phyloP scores from a whole-genome alignment of 164 flowering plant genomes.

The Chimonanthus praecox region DNA sequence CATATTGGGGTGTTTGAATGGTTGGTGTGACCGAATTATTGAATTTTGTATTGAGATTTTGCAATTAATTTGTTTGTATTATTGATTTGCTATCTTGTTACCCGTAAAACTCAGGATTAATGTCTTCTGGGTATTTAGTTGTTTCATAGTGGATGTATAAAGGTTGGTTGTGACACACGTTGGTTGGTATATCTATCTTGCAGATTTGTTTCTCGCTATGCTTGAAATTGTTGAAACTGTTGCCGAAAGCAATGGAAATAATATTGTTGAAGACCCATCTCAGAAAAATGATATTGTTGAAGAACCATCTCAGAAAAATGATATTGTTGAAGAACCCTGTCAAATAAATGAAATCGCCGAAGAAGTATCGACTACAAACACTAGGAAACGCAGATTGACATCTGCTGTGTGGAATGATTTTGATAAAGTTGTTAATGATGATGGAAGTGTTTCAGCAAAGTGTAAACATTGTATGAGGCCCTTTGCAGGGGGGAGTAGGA shows the following conservation, averaged over 20 bases:
- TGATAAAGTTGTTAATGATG: constrained; percentile 56
- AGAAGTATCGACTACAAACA: background rate
- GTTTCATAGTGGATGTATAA: no score
- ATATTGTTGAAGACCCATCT: background rate
- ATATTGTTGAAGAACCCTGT: no score
- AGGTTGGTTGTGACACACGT: background rate
- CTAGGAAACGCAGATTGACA: constrained; percentile 42
- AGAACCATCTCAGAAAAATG: no score
- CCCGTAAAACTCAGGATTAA: no score
- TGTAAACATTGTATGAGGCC: constrained; percentile 73
- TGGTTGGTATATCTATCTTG: background rate
- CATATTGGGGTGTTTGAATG: no score
- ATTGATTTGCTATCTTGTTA: no score
- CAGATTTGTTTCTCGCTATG: background rate
- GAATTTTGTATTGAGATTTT: no score
- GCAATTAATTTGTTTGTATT: no score
- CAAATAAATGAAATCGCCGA: background rate
- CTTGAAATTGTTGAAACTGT: background rate
- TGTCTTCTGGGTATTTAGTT: background rate
- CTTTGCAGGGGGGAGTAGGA: constrained; percentile 75
- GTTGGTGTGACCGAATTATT: no score
- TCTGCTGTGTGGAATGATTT: constrained; percentile 89
- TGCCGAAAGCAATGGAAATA: background rate
- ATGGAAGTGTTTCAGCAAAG: constrained; percentile 58
- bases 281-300: background rate